Evolutionary conservation across 1,284 basidiomycete species (phyloP).

Genomic region (Heterobasidion irregulare): DNA sequence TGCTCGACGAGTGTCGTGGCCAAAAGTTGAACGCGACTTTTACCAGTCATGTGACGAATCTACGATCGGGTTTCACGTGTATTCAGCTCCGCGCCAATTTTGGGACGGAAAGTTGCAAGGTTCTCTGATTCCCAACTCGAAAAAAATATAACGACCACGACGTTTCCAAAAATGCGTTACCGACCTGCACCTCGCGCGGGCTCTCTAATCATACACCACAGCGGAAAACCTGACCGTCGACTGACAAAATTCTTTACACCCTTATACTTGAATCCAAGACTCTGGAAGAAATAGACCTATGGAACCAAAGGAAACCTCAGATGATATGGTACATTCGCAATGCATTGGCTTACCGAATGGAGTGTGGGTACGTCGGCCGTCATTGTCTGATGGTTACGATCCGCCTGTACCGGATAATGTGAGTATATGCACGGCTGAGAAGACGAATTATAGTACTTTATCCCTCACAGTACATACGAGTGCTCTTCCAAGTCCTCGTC

Average conservation of each 20-base stretch:
- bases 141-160: background rate
- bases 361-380: constrained; percentile 3
- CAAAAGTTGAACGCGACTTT: too few relatives aligned
- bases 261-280: constrained; percentile 1
- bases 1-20: too few relatives aligned
- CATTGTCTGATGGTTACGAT: background rate
- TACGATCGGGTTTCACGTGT: too few relatives aligned
- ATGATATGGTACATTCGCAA: background rate
- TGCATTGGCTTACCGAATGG: background rate
- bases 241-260: background rate
- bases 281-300: constrained; percentile 5
- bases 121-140: too few relatives aligned
- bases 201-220: background rate
- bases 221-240: background rate
- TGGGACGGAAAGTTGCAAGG: too few relatives aligned
- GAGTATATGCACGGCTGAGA: background rate
- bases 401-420: background rate
- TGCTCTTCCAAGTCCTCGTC: constrained; percentile 1
- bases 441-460: background rate
- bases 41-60: too few relatives aligned
- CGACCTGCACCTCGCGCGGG: background rate
- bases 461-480: constrained; percentile 1
- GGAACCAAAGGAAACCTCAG: background rate
- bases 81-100: too few relatives aligned
- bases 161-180: background rate